Base-by-base conservation (phyloP, 148 eudicot species). In the Polygonum maritimum region DNA sequence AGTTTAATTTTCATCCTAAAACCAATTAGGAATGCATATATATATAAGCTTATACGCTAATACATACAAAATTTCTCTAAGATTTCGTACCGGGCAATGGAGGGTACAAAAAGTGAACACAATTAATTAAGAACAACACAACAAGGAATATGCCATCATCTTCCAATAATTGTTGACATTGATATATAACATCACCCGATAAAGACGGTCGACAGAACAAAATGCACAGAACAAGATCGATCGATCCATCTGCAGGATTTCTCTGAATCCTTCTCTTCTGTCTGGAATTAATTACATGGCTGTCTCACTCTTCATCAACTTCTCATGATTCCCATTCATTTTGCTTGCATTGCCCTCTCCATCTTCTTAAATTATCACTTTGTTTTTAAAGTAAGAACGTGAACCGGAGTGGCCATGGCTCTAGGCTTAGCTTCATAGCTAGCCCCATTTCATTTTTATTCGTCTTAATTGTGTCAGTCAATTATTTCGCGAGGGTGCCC, bases 121-220 rank as follows among this genome's bases (percentile, higher is more conserved):
- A 44, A 0, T 4, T 3, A 40, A 7, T 44, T 44, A 44, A 6
- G 47, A 44, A 44, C 47, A 44, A 44, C 47, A 44, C 47, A 44
- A 7, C 47, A 44, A 44, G 10, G 47, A 44, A 44, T 44, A 44
- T 44, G 60, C 60, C 60, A 54, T 54, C 26, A 54, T 54, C 60
- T 54, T 6, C 60, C 26, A 54, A 54, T 54, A 54, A 54, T 54
- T 54, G 60, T 2, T 15, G n/a, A 51, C 18, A 51, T 51, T 16
- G 5, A 51, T 51, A 51, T 51, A 16, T 51, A 51, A 51, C 57
- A 51, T 51, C 60, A 18, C 22, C 60, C 60, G 60, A 54, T 54
- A 54, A 54, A 54, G 60, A 54, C 60, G 60, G 26, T 54, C 10
- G 60, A 54, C 60, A 54, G 60, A 54, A 54, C 60, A 54, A 54